Conservation (phyloP, 2,329 filamentous ascomycete genomes). For the Allantophomopsis lycopodina region DNA sequence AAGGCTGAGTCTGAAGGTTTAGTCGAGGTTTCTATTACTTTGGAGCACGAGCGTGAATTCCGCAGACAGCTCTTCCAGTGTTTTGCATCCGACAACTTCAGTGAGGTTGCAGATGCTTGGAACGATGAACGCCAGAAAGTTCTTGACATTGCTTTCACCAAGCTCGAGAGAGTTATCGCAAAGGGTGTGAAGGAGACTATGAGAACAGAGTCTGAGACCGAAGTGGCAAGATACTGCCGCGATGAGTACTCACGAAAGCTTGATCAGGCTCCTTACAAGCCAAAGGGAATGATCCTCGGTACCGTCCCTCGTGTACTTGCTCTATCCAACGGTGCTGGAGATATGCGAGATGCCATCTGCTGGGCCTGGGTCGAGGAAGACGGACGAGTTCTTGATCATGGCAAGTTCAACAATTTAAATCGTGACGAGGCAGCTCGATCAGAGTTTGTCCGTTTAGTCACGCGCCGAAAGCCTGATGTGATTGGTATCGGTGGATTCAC, state of each 20-base stretch:
- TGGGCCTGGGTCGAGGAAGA: conserved; percentile 94
- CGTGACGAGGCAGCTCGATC: conserved; percentile 53
- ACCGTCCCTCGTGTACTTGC: conserved; percentile 79
- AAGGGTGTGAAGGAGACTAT: conserved; percentile 93
- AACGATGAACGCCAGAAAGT: conserved; percentile 78
- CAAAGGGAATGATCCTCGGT: conserved; percentile 80
- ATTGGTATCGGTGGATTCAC: conserved; percentile 82
- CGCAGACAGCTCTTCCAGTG: conserved; percentile 64
- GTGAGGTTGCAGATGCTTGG: conserved; percentile 90
- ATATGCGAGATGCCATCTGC: conserved; percentile 64
- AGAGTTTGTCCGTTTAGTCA: conserved; percentile 65
- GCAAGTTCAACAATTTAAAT: conserved; percentile 70
- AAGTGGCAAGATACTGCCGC: conserved; percentile 75
- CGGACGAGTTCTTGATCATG: conserved; percentile 76
- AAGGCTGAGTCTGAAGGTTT: conserved; percentile 91
- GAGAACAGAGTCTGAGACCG: conserved; percentile 85
- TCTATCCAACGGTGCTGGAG: conserved; percentile 73
- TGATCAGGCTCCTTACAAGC: conserved; percentile 92
- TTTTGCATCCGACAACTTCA: conserved; percentile 91
- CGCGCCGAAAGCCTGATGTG: conserved; percentile 74
- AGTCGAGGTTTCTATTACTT: conserved; percentile 67
- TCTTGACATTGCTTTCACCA: conserved; percentile 66
- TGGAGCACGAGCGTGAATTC: conserved; percentile 67
- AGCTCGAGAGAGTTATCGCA: conserved; percentile 71
- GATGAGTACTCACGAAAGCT: conserved; percentile 82